phyloP scores from a whole-genome alignment of 371 early-diverging fungal genomes.

The Cokeromyces recurvatus region DNA sequence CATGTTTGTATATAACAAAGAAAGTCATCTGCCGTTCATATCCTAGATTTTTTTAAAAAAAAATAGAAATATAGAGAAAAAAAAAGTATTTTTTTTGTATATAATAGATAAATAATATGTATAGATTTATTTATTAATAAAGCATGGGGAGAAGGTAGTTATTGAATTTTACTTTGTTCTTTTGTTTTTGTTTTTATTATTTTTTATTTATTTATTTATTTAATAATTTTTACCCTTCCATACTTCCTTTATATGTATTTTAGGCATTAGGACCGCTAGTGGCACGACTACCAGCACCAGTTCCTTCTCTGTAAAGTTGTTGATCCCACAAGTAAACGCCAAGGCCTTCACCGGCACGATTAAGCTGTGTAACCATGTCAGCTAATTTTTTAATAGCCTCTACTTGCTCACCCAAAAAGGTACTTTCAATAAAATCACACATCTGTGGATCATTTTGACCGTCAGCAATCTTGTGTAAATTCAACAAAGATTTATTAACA shows the following conservation, averaged over 20 bases:
- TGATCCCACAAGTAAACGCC: constrained; percentile 67
- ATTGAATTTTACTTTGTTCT: too few species aligned
- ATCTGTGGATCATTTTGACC: constrained; percentile 64
- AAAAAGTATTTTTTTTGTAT: too few species aligned
- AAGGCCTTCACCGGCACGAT: constrained; percentile 52
- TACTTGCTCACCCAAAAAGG: constrained; percentile 63
- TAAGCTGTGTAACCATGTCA: constrained; percentile 63
- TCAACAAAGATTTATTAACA: constrained; percentile 65
- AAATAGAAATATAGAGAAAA: too few species aligned
- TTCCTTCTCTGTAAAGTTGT: constrained; percentile 45
- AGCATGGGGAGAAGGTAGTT: too few species aligned
- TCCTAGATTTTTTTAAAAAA: too few species aligned
- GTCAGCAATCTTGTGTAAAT: constrained; percentile 61
- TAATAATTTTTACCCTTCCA: too few species aligned
- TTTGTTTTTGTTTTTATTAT: too few species aligned
- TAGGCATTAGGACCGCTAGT: constrained; percentile 9
- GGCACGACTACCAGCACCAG: constrained; percentile 44
- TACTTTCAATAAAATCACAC: constrained; percentile 62
- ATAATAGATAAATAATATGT: too few species aligned
- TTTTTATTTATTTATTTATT: too few species aligned
- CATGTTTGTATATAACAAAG: background rate
- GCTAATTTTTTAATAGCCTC: constrained; percentile 63
- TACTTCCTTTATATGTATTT: too few species aligned
- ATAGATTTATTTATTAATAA: too few species aligned
- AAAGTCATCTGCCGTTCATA: too few species aligned